Evolutionary conservation across 129 eudicot genomes (phyloP).

Genomic region (Escallonia herrerae): DNA sequence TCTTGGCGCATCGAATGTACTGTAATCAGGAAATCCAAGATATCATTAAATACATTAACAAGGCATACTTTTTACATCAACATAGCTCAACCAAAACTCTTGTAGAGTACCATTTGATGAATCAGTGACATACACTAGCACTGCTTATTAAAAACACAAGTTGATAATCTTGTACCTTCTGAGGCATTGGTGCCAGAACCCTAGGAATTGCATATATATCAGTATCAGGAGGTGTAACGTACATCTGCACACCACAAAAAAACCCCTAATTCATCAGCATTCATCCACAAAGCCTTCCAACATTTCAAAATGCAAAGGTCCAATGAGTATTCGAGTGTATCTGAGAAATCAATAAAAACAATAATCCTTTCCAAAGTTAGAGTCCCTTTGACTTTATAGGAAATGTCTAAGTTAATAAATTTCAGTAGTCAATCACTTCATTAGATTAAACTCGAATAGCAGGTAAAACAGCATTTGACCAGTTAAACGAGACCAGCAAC

Average conservation of each 20-base stretch:
- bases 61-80: background rate
- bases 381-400: too few species aligned
- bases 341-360: background rate
- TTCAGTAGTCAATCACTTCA: too few species aligned
- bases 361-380: too few species aligned
- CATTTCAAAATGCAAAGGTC: background rate
- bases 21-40: conserved; percentile 21
- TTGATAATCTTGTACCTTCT: conserved; percentile 42
- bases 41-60: too few species aligned
- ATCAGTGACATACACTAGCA: background rate
- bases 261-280: conserved; percentile 10
- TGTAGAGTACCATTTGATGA: too few species aligned
- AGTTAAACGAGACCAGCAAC: too few species aligned
- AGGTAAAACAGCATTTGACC: too few species aligned
- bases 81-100: background rate
- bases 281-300: background rate
- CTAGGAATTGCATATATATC: conserved; percentile 88
- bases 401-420: too few species aligned
- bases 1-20: conserved; percentile 90
- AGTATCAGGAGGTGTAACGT: conserved; percentile 98
- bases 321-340: background rate
- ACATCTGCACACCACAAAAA: conserved; percentile 66
- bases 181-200: conserved; percentile 98
- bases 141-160: background rate
- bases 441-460: too few species aligned